Base-by-base conservation (phyloP, 495 filamentous ascomycete species). In the Daldinia caldariorum region DNA sequence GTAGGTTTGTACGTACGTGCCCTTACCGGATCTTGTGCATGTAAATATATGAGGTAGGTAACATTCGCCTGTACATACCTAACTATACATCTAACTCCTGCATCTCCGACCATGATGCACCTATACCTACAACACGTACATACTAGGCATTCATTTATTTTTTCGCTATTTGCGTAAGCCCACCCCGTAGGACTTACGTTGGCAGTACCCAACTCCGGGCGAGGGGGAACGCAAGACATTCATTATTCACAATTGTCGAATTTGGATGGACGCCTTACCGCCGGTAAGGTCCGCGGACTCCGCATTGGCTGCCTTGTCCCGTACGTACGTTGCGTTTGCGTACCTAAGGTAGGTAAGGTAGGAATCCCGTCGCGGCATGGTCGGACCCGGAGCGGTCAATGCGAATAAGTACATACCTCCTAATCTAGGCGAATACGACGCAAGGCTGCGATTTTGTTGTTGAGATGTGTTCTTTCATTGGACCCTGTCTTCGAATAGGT, bases 271-370 rank as follows among this genome's bases (percentile, higher is more conserved):
- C 13, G 49, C 22, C 14, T 53, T 32, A 53, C 49, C 64, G 64
- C 69, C 69, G 63, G 69, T 43, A 22, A 65, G 31, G 60, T 22
- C 69, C 69, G 69, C 60, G 60, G 49, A 0, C 50, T 35, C 12
- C 43, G 64, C 53, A 71, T 68, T 72, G 64, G 69, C 14, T 47
- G 55, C 55, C 59, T 61, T 45, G 16, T 70, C 32, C 35, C 35
- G 18, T 38, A 18, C 26, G 26, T 26, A 26, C 26, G 22, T 6
- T 6, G 43, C 12, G 22, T 60, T n/a, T n/a, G 10, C 22, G n/a
- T 20, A 8, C 43, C 34, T 35, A 35, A 10, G 9, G 34, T 35
- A 7, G 3, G 26, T 1, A 1, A 26, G 26, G 26, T 26, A 26
- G 26, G 26, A 26, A 26, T 35, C 34, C 34, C 18, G 18, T 47